A percentile compares a stretch with the other conserved stretches of the same genome.
Conservation (phyloP, 306 rosid species). For the Sophora flavescens region DNA sequence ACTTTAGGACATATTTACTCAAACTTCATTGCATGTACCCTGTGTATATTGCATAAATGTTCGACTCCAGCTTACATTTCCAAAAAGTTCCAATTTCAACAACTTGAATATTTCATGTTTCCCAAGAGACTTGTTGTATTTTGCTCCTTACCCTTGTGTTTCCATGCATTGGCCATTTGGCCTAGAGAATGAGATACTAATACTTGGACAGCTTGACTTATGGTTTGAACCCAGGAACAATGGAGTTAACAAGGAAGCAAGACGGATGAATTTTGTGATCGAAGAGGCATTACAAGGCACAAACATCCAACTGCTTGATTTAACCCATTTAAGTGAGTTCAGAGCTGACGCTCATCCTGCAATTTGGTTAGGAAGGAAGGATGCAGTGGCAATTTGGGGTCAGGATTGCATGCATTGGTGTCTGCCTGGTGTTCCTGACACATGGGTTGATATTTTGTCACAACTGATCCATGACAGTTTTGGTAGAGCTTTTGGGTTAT, state of each 20-base stretch:
- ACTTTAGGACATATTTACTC: neutral
- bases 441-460: conserved; percentile 84
- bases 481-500: conserved; percentile 37
- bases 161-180: conserved; percentile 32
- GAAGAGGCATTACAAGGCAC: conserved; percentile 63
- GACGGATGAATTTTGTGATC: conserved; percentile 69
- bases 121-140: conserved; percentile 18
- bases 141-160: neutral
- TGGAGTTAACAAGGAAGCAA: conserved; percentile 87
- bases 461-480: conserved; percentile 56
- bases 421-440: conserved; percentile 91
- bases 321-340: conserved; percentile 81
- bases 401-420: conserved; percentile 98
- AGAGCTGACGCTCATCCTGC: conserved; percentile 95
- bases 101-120: conserved; percentile 8
- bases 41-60: conserved; percentile 10
- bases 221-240: conserved; percentile 91
- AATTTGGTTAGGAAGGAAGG: conserved; percentile 87
- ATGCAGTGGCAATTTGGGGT: conserved; percentile 86
- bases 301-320: conserved; percentile 65
- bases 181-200: conserved; percentile 48
- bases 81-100: conserved; percentile 13
- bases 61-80: conserved; percentile 30
- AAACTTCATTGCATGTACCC: conserved; percentile 14
- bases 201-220: conserved; percentile 73